Base-by-base conservation (phyloP, 371 early-diverging fungal genomes). In the Syncephalastrum sp. region DNA sequence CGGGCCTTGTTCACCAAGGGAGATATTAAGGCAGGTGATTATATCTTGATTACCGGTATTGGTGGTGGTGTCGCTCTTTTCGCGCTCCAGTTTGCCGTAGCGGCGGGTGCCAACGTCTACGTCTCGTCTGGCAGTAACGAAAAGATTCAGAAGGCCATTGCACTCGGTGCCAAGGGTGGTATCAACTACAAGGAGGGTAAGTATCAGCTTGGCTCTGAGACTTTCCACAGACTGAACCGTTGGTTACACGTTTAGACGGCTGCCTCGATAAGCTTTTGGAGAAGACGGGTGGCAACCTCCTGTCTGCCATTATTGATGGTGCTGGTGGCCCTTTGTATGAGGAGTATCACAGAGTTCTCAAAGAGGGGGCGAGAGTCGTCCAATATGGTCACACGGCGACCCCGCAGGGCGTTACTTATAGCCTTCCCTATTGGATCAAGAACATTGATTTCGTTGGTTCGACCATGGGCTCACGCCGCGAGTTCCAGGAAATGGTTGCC, bases 11-110 rank as follows among this genome's bases (percentile, higher is more conserved):
- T 84, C 45, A 79, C 83, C 13, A 84, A 84, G 49, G 87, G 76
- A 1, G 57, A 77, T n/a, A 79, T 85, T 16, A 57, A 64, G 45
- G 60, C 67, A 10, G 86, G 77, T 8, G 77, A 82, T n/a, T 72
- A 79, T 57, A 82, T 21, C 21, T 21, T 21, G 21, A 21, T 21
- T 21, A 21, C 21, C 21, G 21, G 21, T 21, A 21, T 21, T 90
- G 4, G 64, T 90, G 89, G 89, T 44, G 90, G 90, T 54, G 90
- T 90, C 27, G 90, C 90, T 0, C 59, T 88, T 23, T 73, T 77
- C 60, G 87, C 86, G 6, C 63, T 90, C 27, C 82, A 83, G 50
- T 85, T 90, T 62, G 81, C 83, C 27, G 77, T 86, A 12, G 84
- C 87, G 19, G 74, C 67, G 3, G 88, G 88, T 8, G 87, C 87